Evolutionary conservation across 495 filamentous ascomycete genomes (phyloP).

Genomic region (Talaromyces proteolyticus): DNA sequence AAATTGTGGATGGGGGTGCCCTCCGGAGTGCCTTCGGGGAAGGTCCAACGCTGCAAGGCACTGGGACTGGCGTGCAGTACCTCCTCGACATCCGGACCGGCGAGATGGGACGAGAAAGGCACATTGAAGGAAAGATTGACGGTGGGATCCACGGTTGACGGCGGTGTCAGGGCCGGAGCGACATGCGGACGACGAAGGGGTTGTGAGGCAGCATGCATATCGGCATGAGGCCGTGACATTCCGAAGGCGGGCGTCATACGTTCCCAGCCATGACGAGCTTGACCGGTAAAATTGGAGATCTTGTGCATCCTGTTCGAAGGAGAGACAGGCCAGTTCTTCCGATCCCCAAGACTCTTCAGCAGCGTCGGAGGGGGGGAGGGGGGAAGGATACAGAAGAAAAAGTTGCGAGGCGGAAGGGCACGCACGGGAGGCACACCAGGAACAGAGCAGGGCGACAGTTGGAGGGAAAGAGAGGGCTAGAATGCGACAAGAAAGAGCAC

Average conservation of each 20-base stretch:
- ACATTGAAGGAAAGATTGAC: slow-evolving; percentile 89
- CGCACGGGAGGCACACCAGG: slow-evolving; percentile 8
- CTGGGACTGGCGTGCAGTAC: slow-evolving; percentile 81
- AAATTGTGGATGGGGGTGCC: slow-evolving; percentile 77
- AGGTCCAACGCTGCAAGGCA: slow-evolving; percentile 84
- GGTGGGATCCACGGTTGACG: slow-evolving; percentile 58
- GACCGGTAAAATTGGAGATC: slow-evolving; percentile 76
- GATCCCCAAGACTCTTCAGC: slow-evolving; percentile 4
- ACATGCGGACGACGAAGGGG: slow-evolving; percentile 65
- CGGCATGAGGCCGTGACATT: slow-evolving; percentile 71
- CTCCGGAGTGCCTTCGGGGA: slow-evolving; percentile 78
- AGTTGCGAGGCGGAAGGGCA: slow-evolving; percentile 14
- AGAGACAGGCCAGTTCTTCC: slow-evolving; percentile 32
- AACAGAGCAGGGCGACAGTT: slow-evolving; percentile 7
- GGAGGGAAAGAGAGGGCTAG: slow-evolving; percentile 21
- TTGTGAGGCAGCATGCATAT: slow-evolving; percentile 59
- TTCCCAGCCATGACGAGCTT: slow-evolving; percentile 87
- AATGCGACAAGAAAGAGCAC: slow-evolving; percentile 15
- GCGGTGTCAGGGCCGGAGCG: slow-evolving; percentile 57
- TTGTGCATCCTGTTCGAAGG: slow-evolving; percentile 71
- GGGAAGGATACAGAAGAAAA: slow-evolving; percentile 14
- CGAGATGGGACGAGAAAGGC: slow-evolving; percentile 84
- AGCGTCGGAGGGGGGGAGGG: slow-evolving; percentile 33
- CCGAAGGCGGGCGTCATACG: slow-evolving; percentile 80
- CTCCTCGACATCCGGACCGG: slow-evolving; percentile 86